Evolutionary conservation across 768 basidiomycete species (phyloP), one percentile per base, ranked within the genome.

Genomic region (Tricholoma flavovirens): DNA sequence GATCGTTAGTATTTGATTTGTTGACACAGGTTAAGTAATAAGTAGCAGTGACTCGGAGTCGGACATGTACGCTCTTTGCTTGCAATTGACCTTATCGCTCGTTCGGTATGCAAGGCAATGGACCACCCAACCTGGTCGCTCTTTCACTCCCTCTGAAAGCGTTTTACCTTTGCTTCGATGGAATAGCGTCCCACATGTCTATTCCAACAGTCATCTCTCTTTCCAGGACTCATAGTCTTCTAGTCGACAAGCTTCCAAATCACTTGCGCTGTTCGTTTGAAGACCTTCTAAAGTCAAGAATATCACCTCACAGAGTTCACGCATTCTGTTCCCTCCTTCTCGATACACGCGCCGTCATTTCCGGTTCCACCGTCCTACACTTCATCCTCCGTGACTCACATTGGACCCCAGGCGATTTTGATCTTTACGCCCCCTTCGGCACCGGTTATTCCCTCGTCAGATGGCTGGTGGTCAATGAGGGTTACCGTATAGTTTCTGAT

Each of bases 381-480:
- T 60, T 60, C 43, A 49, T 60, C 43, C 49, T 60, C n/a, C 55
- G 59, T 26, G 59, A 60, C 15, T 51, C 29, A 6, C 59, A 54
- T 33, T 60, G 59, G 59, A 51, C 10, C 2, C 59, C 59, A 9
- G 55, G 53, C 32, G 59, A 60, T 26, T 54, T 60, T 32, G 59
- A 60, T 45, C 29, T 60, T 14, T 60, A 60, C 15, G 35, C 59
- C 4, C 59, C 59, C 4, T 54, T 60, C 33, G 59, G 59, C 4
- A 60, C 59, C 1, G 59, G 52, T 2, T 60, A 56, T 32, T 10
- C 56, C 19, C 7, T 60, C 24, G 55, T 56, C 5, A 55, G 54
- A 15, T 60, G 59, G 59, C 49, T 60, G 15, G 35, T 53, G 4
- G n/a, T 30, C 11, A n/a, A 56, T n/a, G 59, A 54, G 15, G 42